Percentiles rank a stretch among this genome's conserved stretches.
phyloP scores from a whole-genome alignment of 1,139 yeast species.

The Hyphopichia pseudoburtonii region DNA sequence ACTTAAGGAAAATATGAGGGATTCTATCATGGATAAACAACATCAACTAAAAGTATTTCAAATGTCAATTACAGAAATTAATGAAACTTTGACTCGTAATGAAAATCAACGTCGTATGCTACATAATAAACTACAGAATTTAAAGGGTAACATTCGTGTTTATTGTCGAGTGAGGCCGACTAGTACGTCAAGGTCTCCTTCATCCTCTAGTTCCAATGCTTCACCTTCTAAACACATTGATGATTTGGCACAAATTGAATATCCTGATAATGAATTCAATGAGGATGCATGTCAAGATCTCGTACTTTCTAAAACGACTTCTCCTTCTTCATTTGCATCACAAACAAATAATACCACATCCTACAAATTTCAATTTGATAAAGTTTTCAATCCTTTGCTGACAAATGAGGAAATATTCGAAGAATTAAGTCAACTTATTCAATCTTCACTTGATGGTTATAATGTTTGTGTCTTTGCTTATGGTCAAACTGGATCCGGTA shows the following conservation, averaged over 20 bases:
- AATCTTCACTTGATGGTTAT: slow-evolving; percentile 86
- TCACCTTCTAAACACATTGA: slow-evolving; percentile 9
- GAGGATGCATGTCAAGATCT: slow-evolving; percentile 53
- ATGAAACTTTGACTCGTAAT: slow-evolving; percentile 16
- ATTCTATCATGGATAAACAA: neutral
- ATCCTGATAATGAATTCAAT: slow-evolving; percentile 49
- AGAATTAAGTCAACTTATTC: slow-evolving; percentile 84
- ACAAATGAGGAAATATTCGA: slow-evolving; percentile 68
- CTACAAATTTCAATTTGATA: slow-evolving; percentile 72
- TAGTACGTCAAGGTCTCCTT: slow-evolving; percentile 11
- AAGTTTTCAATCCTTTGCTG: slow-evolving; percentile 59
- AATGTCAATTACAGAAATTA: slow-evolving; percentile 16
- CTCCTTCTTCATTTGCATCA: neutral
- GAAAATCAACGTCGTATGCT: slow-evolving; percentile 52
- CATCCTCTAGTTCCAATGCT: slow-evolving; percentile 8
- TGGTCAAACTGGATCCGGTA: slow-evolving; percentile 98
- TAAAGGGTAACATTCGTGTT: slow-evolving; percentile 90
- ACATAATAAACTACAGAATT: slow-evolving; percentile 77
- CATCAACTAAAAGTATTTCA: neutral
- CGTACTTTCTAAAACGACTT: slow-evolving; percentile 30
- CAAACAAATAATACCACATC: slow-evolving; percentile 12
- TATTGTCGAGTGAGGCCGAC: slow-evolving; percentile 82
- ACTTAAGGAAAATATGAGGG: neutral
- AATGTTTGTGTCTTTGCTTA: slow-evolving; percentile 95
- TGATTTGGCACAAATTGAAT: slow-evolving; percentile 36